phyloP scores from a whole-genome alignment of 1,139 yeast genomes.

The Protomyces inouyei region DNA sequence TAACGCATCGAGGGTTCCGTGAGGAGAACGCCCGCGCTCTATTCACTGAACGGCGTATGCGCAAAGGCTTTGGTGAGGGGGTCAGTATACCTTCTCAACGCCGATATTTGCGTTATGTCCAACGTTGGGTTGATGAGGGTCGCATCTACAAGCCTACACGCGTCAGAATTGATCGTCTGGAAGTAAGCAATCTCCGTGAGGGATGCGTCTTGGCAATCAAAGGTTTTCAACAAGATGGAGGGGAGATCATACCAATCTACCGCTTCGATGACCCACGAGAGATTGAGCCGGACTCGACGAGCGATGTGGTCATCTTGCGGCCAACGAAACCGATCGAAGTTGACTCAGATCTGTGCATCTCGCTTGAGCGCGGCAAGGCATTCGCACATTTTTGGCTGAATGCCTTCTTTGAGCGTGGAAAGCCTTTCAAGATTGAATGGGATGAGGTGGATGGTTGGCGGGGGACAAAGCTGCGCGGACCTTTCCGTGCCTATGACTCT shows the following conservation, averaged over 20 bases:
- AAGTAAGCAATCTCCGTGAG: slow-evolving; percentile 35
- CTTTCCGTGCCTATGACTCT: slow-evolving; percentile 47
- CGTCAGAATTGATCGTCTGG: slow-evolving; percentile 36
- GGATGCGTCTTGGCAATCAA: slow-evolving; percentile 36
- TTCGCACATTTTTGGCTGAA: slow-evolving; percentile 39
- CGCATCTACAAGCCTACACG: slow-evolving; percentile 33
- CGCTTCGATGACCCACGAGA: slow-evolving; percentile 29
- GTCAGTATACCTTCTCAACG: slow-evolving; percentile 68
- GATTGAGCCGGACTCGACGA: not conserved
- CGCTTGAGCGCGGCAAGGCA: slow-evolving; percentile 30
- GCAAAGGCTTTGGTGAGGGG: slow-evolving; percentile 55
- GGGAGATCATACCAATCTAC: slow-evolving; percentile 32
- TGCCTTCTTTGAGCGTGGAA: slow-evolving; percentile 37
- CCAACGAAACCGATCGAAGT: slow-evolving; percentile 28
- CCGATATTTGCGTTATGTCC: slow-evolving; percentile 61
- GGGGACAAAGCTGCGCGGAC: slow-evolving; percentile 57
- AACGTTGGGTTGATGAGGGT: slow-evolving; percentile 38
- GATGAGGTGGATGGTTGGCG: slow-evolving; percentile 63
- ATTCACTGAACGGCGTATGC: slow-evolving; percentile 60
- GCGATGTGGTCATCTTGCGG: slow-evolving; percentile 7
- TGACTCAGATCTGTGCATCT: slow-evolving; percentile 31
- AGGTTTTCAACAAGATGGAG: slow-evolving; percentile 34
- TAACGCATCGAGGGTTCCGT: slow-evolving; percentile 44
- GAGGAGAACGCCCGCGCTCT: slow-evolving; percentile 48
- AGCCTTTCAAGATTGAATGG: slow-evolving; percentile 46